Evolutionary conservation across 2,329 filamentous ascomycete species (phyloP), one percentile per base, ranked within the genome.

Genomic region (Pseudopithomyces maydicus): DNA sequence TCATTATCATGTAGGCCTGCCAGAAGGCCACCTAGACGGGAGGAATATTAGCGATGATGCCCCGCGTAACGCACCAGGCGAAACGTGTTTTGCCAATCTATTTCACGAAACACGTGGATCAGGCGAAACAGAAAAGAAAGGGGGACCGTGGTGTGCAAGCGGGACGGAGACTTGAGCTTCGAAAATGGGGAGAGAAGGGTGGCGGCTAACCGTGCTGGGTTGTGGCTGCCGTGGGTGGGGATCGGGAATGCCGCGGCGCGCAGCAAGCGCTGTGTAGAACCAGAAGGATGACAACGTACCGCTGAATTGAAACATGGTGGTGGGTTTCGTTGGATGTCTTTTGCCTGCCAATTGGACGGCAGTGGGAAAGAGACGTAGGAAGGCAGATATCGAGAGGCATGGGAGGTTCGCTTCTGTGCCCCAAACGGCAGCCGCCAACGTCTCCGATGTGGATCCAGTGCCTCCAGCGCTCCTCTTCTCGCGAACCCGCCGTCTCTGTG

Each of bases 1-100:
- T 73, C 61, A 43, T 66, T 66, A 53, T 77, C 75, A 68, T 77
- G 73, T 63, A 74, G 72, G 36, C 74, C 74, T 38, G 74, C 74
- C 56, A 77, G 69, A 51, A 77, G 68, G 54, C 69, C 65, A 56
- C 69, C 75, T 77, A 56, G 47, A 60, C 36, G 50, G 45, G 59
- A 48, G 56, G 52, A 64, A 64, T 62, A 68, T 74, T 62, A 75
- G 71, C 66, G 60, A 58, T 57, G 57, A 68, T 70, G 68, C 65
- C 63, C 49, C 36, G 14, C 47, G 47, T 50, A 50, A 53, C 47
- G 55, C 52, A 46, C 57, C 55, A 61, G 64, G 64, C 63, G 66
- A 72, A 73, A 73, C 69, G 58, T 61, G 68, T 67, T 55, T 65
- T 63, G 60, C 53, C 53, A 64, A 56, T 46, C 55, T 48, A 42